Conservation (phyloP, 1,284 basidiomycete genomes). For the Paramarasmius palmivorus region DNA sequence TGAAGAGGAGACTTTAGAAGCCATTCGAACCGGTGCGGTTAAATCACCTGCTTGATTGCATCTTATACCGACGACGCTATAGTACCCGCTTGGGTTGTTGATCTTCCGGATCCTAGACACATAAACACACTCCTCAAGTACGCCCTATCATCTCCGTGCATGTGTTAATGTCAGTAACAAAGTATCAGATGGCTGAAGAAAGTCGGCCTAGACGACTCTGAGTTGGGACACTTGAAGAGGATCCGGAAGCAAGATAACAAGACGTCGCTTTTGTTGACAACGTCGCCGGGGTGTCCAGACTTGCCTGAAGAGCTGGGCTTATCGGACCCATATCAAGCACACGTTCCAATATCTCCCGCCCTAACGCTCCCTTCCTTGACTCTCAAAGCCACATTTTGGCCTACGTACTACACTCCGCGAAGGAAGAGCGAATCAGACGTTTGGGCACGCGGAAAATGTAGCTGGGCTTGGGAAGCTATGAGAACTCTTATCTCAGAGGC, state of each 20-base stretch:
- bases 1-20: slow-evolving; percentile 60
- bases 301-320: slow-evolving; percentile 40
- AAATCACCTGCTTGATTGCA: slow-evolving; percentile 5
- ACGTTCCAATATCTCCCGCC: slow-evolving; percentile 74
- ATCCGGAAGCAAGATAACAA: slow-evolving; percentile 57
- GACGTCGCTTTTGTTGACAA: slow-evolving; percentile 54
- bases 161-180: slow-evolving; percentile 6
- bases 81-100: slow-evolving; percentile 84
- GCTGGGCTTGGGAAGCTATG: slow-evolving; percentile 79
- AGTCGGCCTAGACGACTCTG: slow-evolving; percentile 55
- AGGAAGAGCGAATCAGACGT: slow-evolving; percentile 67
- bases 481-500: slow-evolving; percentile 51
- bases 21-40: slow-evolving; percentile 56
- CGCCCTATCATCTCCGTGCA: slow-evolving; percentile 20
- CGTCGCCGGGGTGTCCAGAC: slow-evolving; percentile 33
- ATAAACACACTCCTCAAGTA: slow-evolving; percentile 70
- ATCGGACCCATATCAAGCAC: slow-evolving; percentile 50
- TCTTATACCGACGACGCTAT: slow-evolving; percentile 13
- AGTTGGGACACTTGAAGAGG: slow-evolving; percentile 79
- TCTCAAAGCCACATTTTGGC: slow-evolving; percentile 77
- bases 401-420: slow-evolving; percentile 75
- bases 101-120: slow-evolving; percentile 68
- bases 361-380: slow-evolving; percentile 67
- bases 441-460: slow-evolving; percentile 66
- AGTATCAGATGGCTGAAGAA: slow-evolving; percentile 63